Evolutionary conservation across 352 stramenopile genomes (phyloP), one percentile per base, ranked within the genome.

Genomic region (Phytophthora vignae): DNA sequence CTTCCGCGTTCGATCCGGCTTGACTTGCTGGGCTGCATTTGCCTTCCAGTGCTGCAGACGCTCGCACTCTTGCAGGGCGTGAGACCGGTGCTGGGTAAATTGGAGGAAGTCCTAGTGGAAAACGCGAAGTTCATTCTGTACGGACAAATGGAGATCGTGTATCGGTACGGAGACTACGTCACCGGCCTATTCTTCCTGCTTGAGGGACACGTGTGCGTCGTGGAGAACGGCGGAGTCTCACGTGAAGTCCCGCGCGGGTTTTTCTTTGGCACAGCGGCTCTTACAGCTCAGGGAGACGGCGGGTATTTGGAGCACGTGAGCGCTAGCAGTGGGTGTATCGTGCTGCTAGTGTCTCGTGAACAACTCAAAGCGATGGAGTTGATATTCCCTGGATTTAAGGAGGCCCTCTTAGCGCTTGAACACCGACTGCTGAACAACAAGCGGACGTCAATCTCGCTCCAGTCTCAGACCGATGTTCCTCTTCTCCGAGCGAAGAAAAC

Each of bases 101-200:
- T 53, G 8, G 46, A 53, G 7, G 46, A 27, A 53, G 46, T 29
- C 7, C 3, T 27, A 19, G 46, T 29, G 46, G 46, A 53, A 15
- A 53, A 53, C 19, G 46, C 17, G 1, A 53, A 53, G 4, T 53
- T 53, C 17, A 53, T 53, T 53, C 9, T 53, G 46, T 53, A 53
- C 46, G 46, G 46, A 53, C 46, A 53, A 29, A 19, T 9, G 0
- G 19, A 53, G 17, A 29, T 53, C 10, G 46, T 53, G 1, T 53
- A 53, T 53, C 46, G 46, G 19, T 53, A 53, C 19, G 46, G 46
- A 25, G 46, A 53, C 46, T 53, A 53, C 46, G 46, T 27, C 19
- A 53, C 46, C 0, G 46, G 46, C 3, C 15, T 53, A 25, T 29
- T 29, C 14, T 53, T 53, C 46, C 19, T 53, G 0, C 46, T 53